Percentiles rank a stretch among this genome's conserved stretches.
Conservation (phyloP, 1,139 yeast species). For the Lodderomyces parapsilosis region DNA sequence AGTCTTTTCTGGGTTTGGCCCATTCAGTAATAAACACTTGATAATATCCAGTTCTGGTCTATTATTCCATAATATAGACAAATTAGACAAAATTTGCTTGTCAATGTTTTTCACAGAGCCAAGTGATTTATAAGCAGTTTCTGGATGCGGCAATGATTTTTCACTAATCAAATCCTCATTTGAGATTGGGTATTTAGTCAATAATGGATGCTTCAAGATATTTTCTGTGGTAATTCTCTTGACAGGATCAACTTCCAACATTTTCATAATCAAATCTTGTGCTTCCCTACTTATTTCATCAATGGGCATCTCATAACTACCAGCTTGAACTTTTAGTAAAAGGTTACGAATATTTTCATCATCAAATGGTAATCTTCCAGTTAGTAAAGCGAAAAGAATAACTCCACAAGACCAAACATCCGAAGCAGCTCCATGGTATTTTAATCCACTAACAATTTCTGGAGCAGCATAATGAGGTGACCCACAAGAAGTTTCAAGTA, state of each 20-base stretch:
- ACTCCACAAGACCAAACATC: conserved; percentile 90
- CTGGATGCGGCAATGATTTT: conserved; percentile 61
- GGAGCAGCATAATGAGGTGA: conserved; percentile 90
- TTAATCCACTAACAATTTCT: conserved; percentile 75
- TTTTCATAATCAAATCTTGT: conserved; percentile 63
- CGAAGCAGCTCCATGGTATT: conserved; percentile 79
- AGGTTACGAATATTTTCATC: conserved; percentile 74
- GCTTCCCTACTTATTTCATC: conserved; percentile 64
- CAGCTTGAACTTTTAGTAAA: conserved; percentile 71
- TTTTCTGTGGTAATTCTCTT: conserved; percentile 73
- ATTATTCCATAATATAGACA: conserved; percentile 75
- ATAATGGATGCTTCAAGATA: conserved; percentile 74
- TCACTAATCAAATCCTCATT: conserved; percentile 51
- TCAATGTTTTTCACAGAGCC: conserved; percentile 55
- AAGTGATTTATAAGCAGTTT: conserved; percentile 52
- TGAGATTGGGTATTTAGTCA: conserved; percentile 58
- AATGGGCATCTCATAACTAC: conserved; percentile 67
- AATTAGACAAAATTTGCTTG: conserved; percentile 61
- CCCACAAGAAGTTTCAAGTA: conserved; percentile 79
- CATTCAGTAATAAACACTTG: conserved; percentile 51
- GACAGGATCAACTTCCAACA: conserved; percentile 79
- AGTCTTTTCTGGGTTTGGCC: conserved; percentile 71
- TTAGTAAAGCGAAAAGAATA: conserved; percentile 69
- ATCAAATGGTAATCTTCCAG: conserved; percentile 81
- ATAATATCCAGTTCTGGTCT: conserved; percentile 58